Conservation (phyloP, 2,329 filamentous ascomycete genomes). For the Tolypocladium tropicale region DNA sequence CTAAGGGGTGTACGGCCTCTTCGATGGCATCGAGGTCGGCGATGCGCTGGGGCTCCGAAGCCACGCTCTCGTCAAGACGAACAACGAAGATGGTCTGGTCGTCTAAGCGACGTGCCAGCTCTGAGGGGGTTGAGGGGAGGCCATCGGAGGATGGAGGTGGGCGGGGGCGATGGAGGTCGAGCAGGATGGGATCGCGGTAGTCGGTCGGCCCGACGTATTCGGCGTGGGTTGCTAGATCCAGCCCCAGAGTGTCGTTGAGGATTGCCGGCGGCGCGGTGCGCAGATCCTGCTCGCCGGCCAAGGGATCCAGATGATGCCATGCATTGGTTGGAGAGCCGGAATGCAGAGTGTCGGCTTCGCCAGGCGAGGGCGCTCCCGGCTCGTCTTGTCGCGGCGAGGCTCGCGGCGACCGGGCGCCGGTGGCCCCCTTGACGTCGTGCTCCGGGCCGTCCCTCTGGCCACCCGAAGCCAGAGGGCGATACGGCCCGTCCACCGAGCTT, state of each 20-base stretch:
- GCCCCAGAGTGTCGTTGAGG: conserved; percentile 36
- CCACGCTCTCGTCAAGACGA: conserved; percentile 22
- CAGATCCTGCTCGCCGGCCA: not conserved
- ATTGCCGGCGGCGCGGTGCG: conserved; percentile 13
- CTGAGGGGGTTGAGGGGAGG: conserved; percentile 6
- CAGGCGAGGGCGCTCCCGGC: not conserved
- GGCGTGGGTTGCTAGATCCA: conserved; percentile 49
- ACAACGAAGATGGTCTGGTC: conserved; percentile 25
- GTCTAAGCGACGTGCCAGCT: conserved; percentile 21
- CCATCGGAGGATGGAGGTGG: conserved; percentile 2
- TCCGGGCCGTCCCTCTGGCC: not conserved
- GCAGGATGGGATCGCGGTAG: conserved; percentile 46
- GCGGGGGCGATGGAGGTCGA: conserved; percentile 42
- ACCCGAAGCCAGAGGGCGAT: not conserved
- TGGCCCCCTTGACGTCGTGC: not conserved
- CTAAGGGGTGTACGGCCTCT: conserved; percentile 51
- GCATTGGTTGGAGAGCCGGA: conserved; percentile 5
- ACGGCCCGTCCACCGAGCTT: not conserved
- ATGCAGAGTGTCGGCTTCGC: not conserved
- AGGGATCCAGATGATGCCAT: not conserved
- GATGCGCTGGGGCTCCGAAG: conserved; percentile 29
- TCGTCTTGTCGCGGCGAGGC: not conserved
- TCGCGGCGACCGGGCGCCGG: not conserved
- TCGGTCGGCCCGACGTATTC: conserved; percentile 50
- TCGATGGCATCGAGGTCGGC: conserved; percentile 43